These are phyloP conservation scores for Mortierella sp. DNA, from an alignment of 371 early-diverging fungal genomes.

Conservation along the genomic window DNA sequence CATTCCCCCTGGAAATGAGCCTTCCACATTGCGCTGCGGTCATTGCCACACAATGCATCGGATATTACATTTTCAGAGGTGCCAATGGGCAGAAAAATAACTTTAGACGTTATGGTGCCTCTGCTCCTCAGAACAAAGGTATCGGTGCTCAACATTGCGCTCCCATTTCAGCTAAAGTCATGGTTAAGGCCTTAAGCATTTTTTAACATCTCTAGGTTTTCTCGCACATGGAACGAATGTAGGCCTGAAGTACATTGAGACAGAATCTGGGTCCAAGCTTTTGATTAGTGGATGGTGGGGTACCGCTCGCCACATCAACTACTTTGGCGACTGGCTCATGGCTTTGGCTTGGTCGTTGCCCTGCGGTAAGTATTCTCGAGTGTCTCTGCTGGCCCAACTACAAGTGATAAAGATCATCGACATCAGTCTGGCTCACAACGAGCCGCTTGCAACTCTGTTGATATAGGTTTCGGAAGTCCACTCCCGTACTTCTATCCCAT, in stretches of 20 bases:
- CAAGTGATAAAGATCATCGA: too few species aligned
- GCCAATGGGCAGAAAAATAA: constrained; percentile 90
- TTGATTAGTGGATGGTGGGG: constrained; percentile 96
- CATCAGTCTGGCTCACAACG: too few species aligned
- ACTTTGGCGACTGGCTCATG: constrained; percentile 92
- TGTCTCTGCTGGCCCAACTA: too few species aligned
- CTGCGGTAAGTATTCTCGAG: constrained; percentile 54
- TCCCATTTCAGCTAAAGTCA: neutral
- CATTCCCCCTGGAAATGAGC: constrained; percentile 65
- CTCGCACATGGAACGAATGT: neutral
- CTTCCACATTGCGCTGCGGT: constrained; percentile 56
- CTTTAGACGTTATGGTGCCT: constrained; percentile 80
- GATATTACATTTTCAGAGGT: constrained; percentile 87
- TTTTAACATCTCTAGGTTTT: too few species aligned
- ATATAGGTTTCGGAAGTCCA: constrained; percentile 71
- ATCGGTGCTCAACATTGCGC: constrained; percentile 5
- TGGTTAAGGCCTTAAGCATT: neutral
- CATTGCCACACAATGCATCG: constrained; percentile 66
- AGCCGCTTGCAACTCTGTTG: neutral
- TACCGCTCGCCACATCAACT: constrained; percentile 90
- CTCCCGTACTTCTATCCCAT: constrained; percentile 94
- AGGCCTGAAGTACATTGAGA: constrained; percentile 85
- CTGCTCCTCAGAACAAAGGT: constrained; percentile 63
- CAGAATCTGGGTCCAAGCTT: constrained; percentile 80
- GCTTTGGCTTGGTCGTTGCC: constrained; percentile 86